Evolutionary conservation across 345 rosid species (phyloP).

Genomic region (Acer yangbiense): DNA sequence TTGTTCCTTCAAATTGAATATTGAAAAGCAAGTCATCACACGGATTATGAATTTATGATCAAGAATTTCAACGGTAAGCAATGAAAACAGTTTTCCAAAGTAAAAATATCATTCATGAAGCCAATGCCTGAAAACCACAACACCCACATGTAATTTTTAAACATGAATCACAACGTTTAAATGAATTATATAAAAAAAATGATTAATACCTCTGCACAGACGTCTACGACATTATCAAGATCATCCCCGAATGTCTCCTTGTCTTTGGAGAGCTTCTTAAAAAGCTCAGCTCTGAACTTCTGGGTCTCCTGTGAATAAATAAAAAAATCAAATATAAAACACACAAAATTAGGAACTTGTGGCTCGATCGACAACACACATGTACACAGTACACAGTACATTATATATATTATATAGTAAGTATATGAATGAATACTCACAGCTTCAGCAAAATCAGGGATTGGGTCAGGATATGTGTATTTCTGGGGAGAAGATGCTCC

Average conservation of each 20-base stretch:
- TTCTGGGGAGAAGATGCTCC: conserved; percentile 28
- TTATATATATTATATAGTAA: not conserved
- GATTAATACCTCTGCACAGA: conserved; percentile 37
- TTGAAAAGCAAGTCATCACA: conserved; percentile 3
- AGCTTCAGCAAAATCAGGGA: conserved; percentile 42
- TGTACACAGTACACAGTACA: too few species aligned
- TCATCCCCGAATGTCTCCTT: conserved; percentile 44
- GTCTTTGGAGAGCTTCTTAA: conserved; percentile 40
- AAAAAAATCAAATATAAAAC: not conserved
- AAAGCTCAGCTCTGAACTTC: conserved; percentile 46
- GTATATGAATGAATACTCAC: conserved; percentile 21
- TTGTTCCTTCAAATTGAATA: not conserved
- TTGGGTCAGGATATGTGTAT: conserved; percentile 46
- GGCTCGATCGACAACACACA: not conserved
- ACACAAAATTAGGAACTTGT: not conserved
- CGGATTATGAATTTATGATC: not conserved
- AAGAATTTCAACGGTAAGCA: not conserved
- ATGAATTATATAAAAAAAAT: not conserved
- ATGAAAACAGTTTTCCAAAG: not conserved
- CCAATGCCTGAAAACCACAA: not conserved
- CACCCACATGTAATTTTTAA: not conserved
- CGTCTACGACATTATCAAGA: conserved; percentile 34
- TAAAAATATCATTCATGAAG: not conserved
- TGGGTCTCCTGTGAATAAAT: conserved; percentile 38
- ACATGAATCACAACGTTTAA: not conserved